Conservation (phyloP, 371 early-diverging fungal species). For the Syncephalastrum sp. region DNA sequence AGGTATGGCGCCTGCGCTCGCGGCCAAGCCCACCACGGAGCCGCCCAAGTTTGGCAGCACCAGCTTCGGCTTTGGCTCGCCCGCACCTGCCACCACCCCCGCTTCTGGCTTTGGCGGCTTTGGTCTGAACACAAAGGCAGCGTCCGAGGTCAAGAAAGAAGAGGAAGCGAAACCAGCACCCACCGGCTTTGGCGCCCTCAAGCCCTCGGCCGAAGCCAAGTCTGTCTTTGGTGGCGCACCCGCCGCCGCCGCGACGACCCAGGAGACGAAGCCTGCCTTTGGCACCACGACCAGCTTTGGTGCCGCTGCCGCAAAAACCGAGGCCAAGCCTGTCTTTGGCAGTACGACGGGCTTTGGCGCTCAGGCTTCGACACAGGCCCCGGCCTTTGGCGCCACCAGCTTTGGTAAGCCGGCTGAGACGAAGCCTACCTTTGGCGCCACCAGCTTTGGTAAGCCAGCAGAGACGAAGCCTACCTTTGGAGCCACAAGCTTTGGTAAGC, state of each 20-base stretch:
- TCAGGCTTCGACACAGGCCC: constrained; percentile 6
- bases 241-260: too few species aligned
- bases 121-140: too few species aligned
- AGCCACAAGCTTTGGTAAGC: constrained; percentile 10
- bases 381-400: constrained; percentile 20
- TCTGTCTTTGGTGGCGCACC: too few species aligned
- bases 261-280: too few species aligned
- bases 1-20: constrained; percentile 1
- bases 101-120: constrained; percentile 1
- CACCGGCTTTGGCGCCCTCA: too few species aligned
- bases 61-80: constrained; percentile 8
- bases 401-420: constrained; percentile 22
- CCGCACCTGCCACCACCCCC: too few species aligned
- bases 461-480: constrained; percentile 4
- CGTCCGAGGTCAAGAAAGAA: too few species aligned
- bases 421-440: constrained; percentile 20
- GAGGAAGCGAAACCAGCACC: too few species aligned
- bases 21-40: neutral
- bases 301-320: too few species aligned
- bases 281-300: too few species aligned
- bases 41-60: constrained; percentile 15
- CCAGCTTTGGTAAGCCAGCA: constrained; percentile 4
- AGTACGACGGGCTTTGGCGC: constrained; percentile 13
- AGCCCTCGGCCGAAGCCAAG: too few species aligned
- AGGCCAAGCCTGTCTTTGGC: constrained; percentile 19